Evolutionary conservation across 2,329 filamentous ascomycete species (phyloP), one percentile per base, ranked within the genome.

Genomic region (Nothophoma quercina): DNA sequence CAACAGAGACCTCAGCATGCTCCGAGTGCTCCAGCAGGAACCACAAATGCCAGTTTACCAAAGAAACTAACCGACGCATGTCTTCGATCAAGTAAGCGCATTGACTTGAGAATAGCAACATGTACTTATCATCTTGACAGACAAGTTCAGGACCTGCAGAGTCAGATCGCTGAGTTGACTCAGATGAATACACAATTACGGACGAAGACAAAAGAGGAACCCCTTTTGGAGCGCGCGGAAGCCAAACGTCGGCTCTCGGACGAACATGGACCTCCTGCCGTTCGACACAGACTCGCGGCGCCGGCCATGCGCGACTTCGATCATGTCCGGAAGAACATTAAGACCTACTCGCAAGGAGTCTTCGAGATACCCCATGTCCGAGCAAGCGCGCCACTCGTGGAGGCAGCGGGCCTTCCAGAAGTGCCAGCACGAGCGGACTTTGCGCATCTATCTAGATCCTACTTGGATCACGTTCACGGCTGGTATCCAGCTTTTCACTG

Each of bases 51-150:
- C 93, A 98, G 70, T 99, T 99, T 72, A 99, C 95, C 41, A 99
- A 99, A 77, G 95, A 99, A 76, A 99, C 95, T 10, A 99, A 99
- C 73, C 85, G 95, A 53, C 87, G 95, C 57, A 99, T 99, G 95
- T 98, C 95, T 15, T 98, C 93, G 1, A 98, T 98, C 78, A 99
- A 98, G 84, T 86, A 75, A 67, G 81, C 76, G 49, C 12, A 16
- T 8, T 13, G 16, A 36, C n/a, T 1, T 5, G 8, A n/a, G 18
- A 3, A 19, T 18, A 7, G 15, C 10, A 35, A 6, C 21, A 9
- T 22, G 28, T 32, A n/a, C 51, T 47, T 7, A 45, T 26, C 19
- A 29, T 60, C 65, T 28, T 67, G 45, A 28, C 38, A 85, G 83
- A 72, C 95, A 97, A 79, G 90, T 98, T 10, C 95, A 98, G 76